These are phyloP conservation scores for Leccinum subgranulosum DNA, from an alignment of 768 basidiomycete species.

Conservation along the genomic window DNA sequence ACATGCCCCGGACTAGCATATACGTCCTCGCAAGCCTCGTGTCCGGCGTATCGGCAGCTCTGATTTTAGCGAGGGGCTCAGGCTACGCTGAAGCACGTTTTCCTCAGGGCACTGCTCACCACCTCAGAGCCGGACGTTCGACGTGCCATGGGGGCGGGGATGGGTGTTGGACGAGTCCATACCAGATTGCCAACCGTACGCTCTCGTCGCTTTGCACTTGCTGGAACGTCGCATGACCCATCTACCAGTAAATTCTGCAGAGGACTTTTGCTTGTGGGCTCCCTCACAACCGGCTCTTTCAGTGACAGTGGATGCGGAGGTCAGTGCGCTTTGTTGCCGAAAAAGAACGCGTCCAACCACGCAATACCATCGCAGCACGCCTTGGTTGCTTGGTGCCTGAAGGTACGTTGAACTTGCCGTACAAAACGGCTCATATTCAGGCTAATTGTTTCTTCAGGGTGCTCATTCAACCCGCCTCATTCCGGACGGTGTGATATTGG, in stretches of 20 bases:
- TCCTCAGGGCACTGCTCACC: slow-evolving; percentile 45
- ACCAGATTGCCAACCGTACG: slow-evolving; percentile 65
- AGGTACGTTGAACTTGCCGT: slow-evolving; percentile 28
- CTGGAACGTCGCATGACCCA: neutral
- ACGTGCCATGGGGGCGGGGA: slow-evolving; percentile 72
- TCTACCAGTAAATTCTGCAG: slow-evolving; percentile 50
- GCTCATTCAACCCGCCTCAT: slow-evolving; percentile 66
- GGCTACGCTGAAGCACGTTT: slow-evolving; percentile 46
- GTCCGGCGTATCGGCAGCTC: slow-evolving; percentile 16
- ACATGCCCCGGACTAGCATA: slow-evolving; percentile 18
- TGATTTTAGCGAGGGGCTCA: slow-evolving; percentile 13
- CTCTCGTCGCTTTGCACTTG: neutral
- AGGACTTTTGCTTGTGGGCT: slow-evolving; percentile 53
- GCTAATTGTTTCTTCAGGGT: slow-evolving; percentile 31
- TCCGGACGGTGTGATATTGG: slow-evolving; percentile 66
- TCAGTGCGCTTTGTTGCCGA: slow-evolving; percentile 23
- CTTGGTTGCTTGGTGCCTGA: slow-evolving; percentile 53
- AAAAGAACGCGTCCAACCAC: slow-evolving; percentile 12
- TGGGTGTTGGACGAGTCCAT: slow-evolving; percentile 57
- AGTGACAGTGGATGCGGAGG: slow-evolving; percentile 62
- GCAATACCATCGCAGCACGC: slow-evolving; percentile 33
- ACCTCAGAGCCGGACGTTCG: slow-evolving; percentile 55
- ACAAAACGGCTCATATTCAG: neutral
- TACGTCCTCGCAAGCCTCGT: slow-evolving; percentile 21
- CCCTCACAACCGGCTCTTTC: slow-evolving; percentile 52